Percentiles rank a stretch among this genome's conserved stretches.
Evolutionary conservation across 805 yeast species (phyloP).

Genomic region (Candida xyloterini): DNA sequence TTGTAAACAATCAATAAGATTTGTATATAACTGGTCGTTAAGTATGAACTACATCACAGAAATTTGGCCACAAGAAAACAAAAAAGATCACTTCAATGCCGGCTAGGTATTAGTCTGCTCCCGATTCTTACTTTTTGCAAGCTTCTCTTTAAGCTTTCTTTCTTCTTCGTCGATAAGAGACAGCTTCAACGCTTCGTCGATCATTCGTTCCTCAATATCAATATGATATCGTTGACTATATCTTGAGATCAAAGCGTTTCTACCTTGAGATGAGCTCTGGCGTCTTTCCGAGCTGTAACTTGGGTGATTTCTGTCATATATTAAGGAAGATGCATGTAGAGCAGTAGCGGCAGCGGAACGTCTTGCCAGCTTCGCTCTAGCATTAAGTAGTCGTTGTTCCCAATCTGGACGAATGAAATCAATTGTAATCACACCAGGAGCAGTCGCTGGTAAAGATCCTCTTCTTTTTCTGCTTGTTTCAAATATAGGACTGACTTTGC

Average conservation of each 20-base stretch:
- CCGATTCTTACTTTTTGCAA: conserved; percentile 2
- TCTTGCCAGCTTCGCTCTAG: conserved; percentile 74
- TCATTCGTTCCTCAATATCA: conserved; percentile 71
- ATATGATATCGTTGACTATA: conserved; percentile 32
- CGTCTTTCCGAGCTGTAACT: background rate
- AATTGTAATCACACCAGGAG: conserved; percentile 70
- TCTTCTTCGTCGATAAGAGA: conserved; percentile 71
- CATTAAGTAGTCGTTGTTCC: conserved; percentile 70
- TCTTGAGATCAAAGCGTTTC: conserved; percentile 45
- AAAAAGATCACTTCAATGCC: background rate
- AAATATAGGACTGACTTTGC: background rate
- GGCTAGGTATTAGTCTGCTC: background rate
- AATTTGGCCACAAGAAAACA: background rate
- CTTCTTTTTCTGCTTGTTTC: conserved; percentile 34
- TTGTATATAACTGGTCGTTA: background rate
- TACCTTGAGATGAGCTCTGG: conserved; percentile 4
- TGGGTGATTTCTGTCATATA: conserved; percentile 36
- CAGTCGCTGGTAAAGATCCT: conserved; percentile 61
- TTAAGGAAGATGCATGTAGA: conserved; percentile 79
- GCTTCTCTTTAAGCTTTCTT: conserved; percentile 35
- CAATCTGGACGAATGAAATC: conserved; percentile 91
- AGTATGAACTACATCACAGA: background rate
- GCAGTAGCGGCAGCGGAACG: conserved; percentile 94
- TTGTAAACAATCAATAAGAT: background rate
- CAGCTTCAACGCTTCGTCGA: conserved; percentile 77